Base-by-base conservation (phyloP, 2,329 filamentous ascomycete genomes). In the Alternaria rosae region DNA sequence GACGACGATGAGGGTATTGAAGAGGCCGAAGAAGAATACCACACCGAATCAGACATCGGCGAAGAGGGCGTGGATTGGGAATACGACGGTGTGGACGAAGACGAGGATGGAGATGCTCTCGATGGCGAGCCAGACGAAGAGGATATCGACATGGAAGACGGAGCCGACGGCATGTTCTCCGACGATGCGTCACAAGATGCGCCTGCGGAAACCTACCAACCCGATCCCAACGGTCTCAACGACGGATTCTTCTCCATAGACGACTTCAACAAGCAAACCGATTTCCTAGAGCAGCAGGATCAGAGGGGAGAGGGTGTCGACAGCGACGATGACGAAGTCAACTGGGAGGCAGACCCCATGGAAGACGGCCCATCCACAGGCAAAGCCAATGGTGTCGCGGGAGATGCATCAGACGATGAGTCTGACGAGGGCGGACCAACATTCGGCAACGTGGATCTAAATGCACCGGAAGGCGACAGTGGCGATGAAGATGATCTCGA, bases 171-270 rank as follows among this genome's bases (percentile, higher is more conserved):
- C n/a, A 67, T 74, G 0, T 74, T 76, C 51, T 76, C 71, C 1
- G 78, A 80, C 9, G 84, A 85, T 1, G 84, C 85, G 3, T 70
- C 68, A 6, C 72, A 74, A 11, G 71, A 85, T 20, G 81, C 84
- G 45, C 78, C 82, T 5, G 78, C 81, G 1, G 85, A 86, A 51
- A 86, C 87, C 41, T 90, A 90, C 62, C 82, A 88, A 9, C 85
- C 89, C 70, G 93, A 98, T 73, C 89, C 89, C 5, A 86, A 95
- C 74, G 93, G 93, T 7, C 87, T 99, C 30, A 98, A 99, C 74
- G 95, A 99, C 75, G 94, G 93, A 6, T 99, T 99, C 82, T 99
- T 99, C 82, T 97, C 93, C 15, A 94, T 99, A 72, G 94, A 98
- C 73, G 89, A 96, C 62, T 99, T 99, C 86, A 99, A 99, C 84